phyloP scores from a whole-genome alignment of 2,329 filamentous ascomycete genomes.

The Lachnellula cervina region DNA sequence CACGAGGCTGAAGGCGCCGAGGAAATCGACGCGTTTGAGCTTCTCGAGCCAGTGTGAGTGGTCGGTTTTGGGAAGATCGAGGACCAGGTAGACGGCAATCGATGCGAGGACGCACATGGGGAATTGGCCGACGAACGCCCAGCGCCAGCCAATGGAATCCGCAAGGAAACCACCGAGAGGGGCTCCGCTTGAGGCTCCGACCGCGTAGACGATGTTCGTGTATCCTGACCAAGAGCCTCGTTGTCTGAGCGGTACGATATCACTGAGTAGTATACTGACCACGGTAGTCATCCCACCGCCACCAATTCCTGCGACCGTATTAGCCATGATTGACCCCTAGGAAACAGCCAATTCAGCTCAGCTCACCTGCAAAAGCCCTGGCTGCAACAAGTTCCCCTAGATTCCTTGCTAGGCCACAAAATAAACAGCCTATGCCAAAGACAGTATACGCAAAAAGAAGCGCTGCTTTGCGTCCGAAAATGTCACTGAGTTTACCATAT shows the following conservation, averaged over 20 bases:
- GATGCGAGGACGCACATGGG: constrained; percentile 65
- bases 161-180: constrained; percentile 68
- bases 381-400: constrained; percentile 63
- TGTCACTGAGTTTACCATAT: constrained; percentile 66
- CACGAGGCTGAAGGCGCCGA: constrained; percentile 63
- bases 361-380: constrained; percentile 40
- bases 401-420: constrained; percentile 57
- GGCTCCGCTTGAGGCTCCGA: constrained; percentile 63
- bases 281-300: constrained; percentile 69
- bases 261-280: constrained; percentile 64
- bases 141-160: constrained; percentile 71
- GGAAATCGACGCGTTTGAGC: constrained; percentile 65
- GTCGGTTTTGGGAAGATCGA: constrained; percentile 56
- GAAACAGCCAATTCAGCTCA: neutral
- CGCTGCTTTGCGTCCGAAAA: constrained; percentile 64
- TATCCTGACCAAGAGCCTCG: constrained; percentile 69
- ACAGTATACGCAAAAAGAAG: constrained; percentile 60
- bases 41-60: constrained; percentile 61
- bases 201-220: constrained; percentile 67
- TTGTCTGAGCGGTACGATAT: constrained; percentile 64
- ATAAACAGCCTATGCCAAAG: constrained; percentile 60
- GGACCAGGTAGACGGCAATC: constrained; percentile 54
- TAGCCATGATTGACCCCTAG: neutral
- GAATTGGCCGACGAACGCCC: constrained; percentile 68
- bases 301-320: constrained; percentile 48